Conservation (phyloP, 345 rosid genomes). For the Hevea brasiliensis region DNA sequence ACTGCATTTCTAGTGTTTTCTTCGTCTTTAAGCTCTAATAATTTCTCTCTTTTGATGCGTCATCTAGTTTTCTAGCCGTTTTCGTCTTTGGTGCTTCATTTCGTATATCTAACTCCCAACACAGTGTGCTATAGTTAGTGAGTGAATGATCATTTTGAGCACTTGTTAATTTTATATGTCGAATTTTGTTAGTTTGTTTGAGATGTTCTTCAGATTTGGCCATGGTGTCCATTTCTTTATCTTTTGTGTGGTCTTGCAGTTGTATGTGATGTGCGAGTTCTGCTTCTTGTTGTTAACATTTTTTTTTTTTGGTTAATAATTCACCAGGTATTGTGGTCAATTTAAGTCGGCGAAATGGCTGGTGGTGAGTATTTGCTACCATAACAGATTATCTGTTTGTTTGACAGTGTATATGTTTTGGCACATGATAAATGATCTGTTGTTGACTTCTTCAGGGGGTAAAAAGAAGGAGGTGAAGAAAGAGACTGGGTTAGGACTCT, state of each 20-base stretch:
- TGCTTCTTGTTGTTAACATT: background rate
- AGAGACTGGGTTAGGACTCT: conserved; percentile 88
- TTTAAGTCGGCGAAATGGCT: conserved; percentile 24
- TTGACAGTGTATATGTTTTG: background rate
- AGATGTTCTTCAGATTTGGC: background rate
- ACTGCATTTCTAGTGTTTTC: background rate
- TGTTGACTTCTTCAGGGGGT: conserved; percentile 38
- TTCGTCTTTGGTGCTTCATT: background rate
- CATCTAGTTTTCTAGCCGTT: too few species aligned
- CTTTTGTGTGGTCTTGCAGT: background rate
- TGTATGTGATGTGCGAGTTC: background rate
- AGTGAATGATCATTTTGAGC: background rate
- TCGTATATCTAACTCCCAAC: background rate
- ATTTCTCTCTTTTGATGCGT: too few species aligned
- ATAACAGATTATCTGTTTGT: background rate
- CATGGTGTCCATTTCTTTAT: background rate
- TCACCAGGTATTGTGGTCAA: background rate
- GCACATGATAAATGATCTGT: background rate
- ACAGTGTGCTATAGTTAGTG: background rate
- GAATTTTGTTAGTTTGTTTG: background rate
- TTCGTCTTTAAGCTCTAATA: background rate
- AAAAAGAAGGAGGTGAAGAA: conserved; percentile 96
- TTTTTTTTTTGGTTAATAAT: background rate
- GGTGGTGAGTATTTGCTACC: conserved; percentile 27
- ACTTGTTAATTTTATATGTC: background rate